Evolutionary conservation across 139 green algal genomes (phyloP), one percentile per base, ranked within the genome.

Genomic region (Spirogloea muscicola): DNA sequence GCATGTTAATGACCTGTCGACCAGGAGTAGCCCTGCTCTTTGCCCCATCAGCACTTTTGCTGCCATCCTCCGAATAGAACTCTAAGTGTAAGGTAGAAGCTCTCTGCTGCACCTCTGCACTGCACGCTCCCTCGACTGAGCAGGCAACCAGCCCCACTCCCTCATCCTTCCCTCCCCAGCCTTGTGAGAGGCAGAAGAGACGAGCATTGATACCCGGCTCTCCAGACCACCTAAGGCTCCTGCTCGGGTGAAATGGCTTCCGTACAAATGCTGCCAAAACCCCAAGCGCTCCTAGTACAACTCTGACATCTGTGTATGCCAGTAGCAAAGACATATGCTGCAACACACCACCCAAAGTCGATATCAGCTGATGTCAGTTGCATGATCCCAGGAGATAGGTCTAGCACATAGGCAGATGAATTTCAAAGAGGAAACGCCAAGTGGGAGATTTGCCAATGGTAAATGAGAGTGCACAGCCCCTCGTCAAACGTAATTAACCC

Each of bases 91-190:
- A 75, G 2, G 80, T 83, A 13, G 81, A 86, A 10, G 66, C 86
- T 46, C 85, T 25, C 1, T 37, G 3, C 62, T 33, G 57, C 27
- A 55, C 33, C 29, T 80, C 72, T 68, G 36, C 3, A 51, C 72
- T 38, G 13, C 18, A 1, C 0, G 68, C 77, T 25, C 76, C 67
- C 0, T 75, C 43, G 10, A 72, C 21, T 0, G 74, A 74, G 67
- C 77, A 82, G 27, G 80, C 73, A 1, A 88, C 64, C 66, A 95
- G 78, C 40, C 86, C 86, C 25, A 95, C 79, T 0, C 86, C 90
- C 81, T 94, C 82, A 40, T 95, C 89, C 51, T 88, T 89, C n/a
- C 88, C 86, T 21, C 89, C 91, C 91, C 91, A 96, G 9, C 87
- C 86, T 48, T 89, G 80, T 44, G 82, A 82, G 57, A 97, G 62